A percentile compares a stretch with the other conserved stretches of the same genome.
Conservation (phyloP, 2,329 filamentous ascomycete species). For the Ophiostoma ulmi region DNA sequence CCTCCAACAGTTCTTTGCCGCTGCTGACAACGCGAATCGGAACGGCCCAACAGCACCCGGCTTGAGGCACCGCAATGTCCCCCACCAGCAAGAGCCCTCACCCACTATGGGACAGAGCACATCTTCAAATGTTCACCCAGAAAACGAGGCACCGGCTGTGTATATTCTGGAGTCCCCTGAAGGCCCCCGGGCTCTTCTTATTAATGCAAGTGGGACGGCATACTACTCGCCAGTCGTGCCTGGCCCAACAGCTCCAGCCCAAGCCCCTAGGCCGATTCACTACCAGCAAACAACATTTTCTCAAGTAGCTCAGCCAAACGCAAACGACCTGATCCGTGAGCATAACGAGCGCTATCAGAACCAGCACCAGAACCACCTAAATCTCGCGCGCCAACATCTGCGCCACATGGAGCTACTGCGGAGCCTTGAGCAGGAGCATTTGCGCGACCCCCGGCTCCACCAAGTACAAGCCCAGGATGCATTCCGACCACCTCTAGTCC, state of each 20-base stretch:
- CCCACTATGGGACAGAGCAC: not conserved
- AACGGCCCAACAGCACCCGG: not conserved
- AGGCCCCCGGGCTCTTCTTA: constrained; percentile 53
- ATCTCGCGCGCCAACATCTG: constrained; percentile 15
- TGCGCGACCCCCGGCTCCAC: constrained; percentile 18
- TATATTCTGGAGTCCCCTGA: constrained; percentile 58
- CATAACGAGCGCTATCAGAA: constrained; percentile 18
- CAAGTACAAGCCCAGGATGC: not conserved
- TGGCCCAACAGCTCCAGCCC: too few species aligned
- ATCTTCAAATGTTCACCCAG: not conserved
- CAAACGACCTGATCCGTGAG: constrained; percentile 13
- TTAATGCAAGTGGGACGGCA: constrained; percentile 47
- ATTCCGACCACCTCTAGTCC: not conserved
- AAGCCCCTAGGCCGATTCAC: not conserved
- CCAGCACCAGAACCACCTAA: constrained; percentile 18
- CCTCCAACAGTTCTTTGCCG: not conserved
- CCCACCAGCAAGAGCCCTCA: not conserved
- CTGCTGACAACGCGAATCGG: not conserved
- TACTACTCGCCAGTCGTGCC: constrained; percentile 39
- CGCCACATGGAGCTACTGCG: constrained; percentile 19
- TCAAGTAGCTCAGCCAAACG: constrained; percentile 18
- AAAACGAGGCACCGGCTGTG: constrained; percentile 34
- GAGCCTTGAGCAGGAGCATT: constrained; percentile 27
- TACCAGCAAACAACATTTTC: constrained; percentile 26
- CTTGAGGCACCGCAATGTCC: not conserved